Conservation (phyloP, 2,329 filamentous ascomycete species). For the Sporothrix mexicana region DNA sequence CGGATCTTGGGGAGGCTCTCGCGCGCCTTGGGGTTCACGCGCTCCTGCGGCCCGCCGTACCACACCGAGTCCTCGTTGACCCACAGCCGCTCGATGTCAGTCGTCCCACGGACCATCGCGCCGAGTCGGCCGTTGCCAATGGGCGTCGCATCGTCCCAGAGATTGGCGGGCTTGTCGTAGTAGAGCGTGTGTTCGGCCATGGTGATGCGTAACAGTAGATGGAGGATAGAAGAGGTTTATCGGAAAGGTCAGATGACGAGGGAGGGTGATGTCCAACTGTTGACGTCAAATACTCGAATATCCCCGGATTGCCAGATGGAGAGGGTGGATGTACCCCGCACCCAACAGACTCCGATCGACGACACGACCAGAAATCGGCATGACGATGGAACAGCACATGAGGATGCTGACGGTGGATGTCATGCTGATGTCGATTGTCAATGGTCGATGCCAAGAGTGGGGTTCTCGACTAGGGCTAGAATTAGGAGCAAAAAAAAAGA, state of each 20-base stretch:
- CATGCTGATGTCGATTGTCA: too few species aligned
- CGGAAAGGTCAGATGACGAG: not conserved
- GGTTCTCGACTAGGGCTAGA: not conserved
- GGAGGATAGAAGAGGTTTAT: not conserved
- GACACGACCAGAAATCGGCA: not conserved
- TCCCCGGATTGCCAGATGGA: not conserved
- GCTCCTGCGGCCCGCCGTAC: constrained; percentile 12
- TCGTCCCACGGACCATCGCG: constrained; percentile 8
- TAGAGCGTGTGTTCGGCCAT: constrained; percentile 13
- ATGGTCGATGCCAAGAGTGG: not conserved
- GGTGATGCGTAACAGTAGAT: not conserved
- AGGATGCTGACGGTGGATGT: too few species aligned
- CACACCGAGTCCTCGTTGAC: constrained; percentile 4
- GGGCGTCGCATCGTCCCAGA: constrained; percentile 20
- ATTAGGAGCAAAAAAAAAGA: not conserved
- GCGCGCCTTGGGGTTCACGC: not conserved
- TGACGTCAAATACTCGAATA: too few species aligned
- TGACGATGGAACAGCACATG: not conserved
- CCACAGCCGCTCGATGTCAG: not conserved
- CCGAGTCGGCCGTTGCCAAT: constrained; percentile 19
- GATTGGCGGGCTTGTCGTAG: constrained; percentile 15
- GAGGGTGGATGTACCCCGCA: not conserved
- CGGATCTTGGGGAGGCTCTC: not conserved
- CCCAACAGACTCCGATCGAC: not conserved
- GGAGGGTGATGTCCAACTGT: too few species aligned